Evolutionary conservation across 1,284 basidiomycete genomes (phyloP).

Genomic region (Boletus calvinii): DNA sequence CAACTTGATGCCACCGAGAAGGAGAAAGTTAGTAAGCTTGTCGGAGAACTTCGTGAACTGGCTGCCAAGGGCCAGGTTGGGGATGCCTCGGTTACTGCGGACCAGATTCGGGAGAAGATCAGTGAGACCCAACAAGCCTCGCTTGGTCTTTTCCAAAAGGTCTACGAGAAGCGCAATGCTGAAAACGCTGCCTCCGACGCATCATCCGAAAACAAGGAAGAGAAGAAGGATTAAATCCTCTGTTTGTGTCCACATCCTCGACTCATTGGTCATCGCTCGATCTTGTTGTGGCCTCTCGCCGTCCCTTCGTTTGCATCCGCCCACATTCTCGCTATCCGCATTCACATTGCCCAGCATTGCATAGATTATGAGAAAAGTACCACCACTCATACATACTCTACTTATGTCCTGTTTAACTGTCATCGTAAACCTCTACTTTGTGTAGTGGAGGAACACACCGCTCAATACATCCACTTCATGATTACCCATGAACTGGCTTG

Average conservation of each 20-base stretch:
- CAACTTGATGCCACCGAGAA: conserved; percentile 91
- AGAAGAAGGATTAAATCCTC: conserved; percentile 68
- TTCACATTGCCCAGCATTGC: conserved; percentile 17
- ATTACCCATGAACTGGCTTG: too few species aligned
- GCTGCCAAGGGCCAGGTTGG: conserved; percentile 89
- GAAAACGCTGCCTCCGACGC: conserved; percentile 57
- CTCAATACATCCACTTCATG: conserved; percentile 22
- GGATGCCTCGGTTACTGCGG: conserved; percentile 80
- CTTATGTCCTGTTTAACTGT: conserved; percentile 22
- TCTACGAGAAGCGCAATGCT: conserved; percentile 89
- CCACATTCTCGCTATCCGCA: conserved; percentile 5
- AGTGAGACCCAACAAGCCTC: conserved; percentile 96
- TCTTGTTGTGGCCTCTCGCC: conserved; percentile 19
- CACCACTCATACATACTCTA: conserved; percentile 30
- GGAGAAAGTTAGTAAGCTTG: conserved; percentile 88
- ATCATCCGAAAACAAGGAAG: conserved; percentile 50
- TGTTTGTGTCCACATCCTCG: neutral
- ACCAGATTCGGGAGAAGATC: conserved; percentile 91
- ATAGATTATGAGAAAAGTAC: conserved; percentile 35
- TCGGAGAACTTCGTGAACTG: conserved; percentile 88
- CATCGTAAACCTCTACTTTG: conserved; percentile 11
- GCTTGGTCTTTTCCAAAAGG: conserved; percentile 97
- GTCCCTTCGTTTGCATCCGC: conserved; percentile 29
- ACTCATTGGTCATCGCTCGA: conserved; percentile 4
- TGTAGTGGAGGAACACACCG: conserved; percentile 22